Percentiles rank a stretch among this genome's conserved stretches.
Conservation (phyloP, 345 rosid species). For the Lenwebbia sp. region DNA sequence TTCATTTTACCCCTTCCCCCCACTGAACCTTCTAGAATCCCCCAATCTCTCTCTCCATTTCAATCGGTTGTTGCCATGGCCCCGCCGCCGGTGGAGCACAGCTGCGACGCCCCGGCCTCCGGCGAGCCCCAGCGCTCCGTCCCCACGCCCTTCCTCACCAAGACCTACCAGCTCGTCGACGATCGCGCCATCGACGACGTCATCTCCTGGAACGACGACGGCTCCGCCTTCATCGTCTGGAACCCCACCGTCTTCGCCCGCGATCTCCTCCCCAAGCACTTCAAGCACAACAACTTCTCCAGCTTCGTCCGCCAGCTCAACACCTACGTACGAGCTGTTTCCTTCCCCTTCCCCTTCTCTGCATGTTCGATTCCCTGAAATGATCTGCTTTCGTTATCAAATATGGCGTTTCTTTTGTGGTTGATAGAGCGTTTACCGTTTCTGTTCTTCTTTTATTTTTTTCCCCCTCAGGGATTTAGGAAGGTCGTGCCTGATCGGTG, state of each 20-base stretch:
- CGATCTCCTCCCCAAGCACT: conserved; percentile 72
- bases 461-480: conserved; percentile 47
- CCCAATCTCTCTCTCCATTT: background rate
- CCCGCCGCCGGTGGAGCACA: conserved; percentile 15
- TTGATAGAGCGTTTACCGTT: background rate
- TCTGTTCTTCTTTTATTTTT: background rate
- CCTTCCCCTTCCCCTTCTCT: background rate
- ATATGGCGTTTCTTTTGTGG: background rate
- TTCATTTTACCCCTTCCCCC: background rate
- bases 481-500: conserved; percentile 85
- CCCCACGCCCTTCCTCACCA: conserved; percentile 79
- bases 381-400: background rate
- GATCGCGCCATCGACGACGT: conserved; percentile 56
- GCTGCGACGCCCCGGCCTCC: conserved; percentile 4
- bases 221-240: conserved; percentile 76
- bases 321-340: conserved; percentile 44
- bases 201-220: conserved; percentile 83
- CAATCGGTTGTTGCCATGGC: background rate
- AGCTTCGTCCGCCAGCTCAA: conserved; percentile 94
- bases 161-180: conserved; percentile 71
- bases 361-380: background rate
- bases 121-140: conserved; percentile 46
- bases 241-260: conserved; percentile 72
- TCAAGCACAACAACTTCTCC: conserved; percentile 89
- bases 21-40: background rate